Base-by-base conservation (phyloP, 192 early-diverging fungal species). In the Obelidium mucronatum region DNA sequence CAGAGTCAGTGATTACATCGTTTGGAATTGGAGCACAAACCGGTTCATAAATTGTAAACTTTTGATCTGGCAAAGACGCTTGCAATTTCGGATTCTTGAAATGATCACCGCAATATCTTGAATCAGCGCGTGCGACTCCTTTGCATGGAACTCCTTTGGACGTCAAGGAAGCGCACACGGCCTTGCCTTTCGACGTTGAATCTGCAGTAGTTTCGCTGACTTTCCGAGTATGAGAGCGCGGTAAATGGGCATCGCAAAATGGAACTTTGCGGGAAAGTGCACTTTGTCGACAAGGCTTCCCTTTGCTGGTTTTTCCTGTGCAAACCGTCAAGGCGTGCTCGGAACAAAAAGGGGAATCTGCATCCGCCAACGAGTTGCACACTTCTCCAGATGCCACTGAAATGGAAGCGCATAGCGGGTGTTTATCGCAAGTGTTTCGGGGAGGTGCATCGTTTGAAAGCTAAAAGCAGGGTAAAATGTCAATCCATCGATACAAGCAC, bases 61-160 rank as follows among this genome's bases (percentile, higher is more conserved):
- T 40, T 37, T 34, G 62, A 39, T 64, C 62, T n/a, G 17, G 8
- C 8, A 11, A 19, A 13, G 62, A 6, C 0, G 62, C 62, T 35
- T 28, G 62, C 0, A 64, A 22, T 37, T 39, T 40, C 24, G 55
- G 55, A 39, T 40, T 64, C 24, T 51, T 51, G 3, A 48, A 40
- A 51, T 68, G 54, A 51, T 76, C 69, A 24, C 15, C 13, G 44
- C 77, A 78, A 63, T 62, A 76, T 11, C 17, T 28, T 26, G 19
- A 8, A 17, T 72, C 77, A 22, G 55, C 2, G 22, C 26, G 11
- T 42, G 69, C 13, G 24, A n/a, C 64, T 8, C 60, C 56, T 62
- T 73, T 71, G 40, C 77, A 78, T 19, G 77, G 64, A 40, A 76
- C 76, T 61, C 71, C 71, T 76, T 76, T 78, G 17, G 30, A n/a